phyloP scores from a whole-genome alignment of 192 early-diverging fungal species.

The Endogone sp. region DNA sequence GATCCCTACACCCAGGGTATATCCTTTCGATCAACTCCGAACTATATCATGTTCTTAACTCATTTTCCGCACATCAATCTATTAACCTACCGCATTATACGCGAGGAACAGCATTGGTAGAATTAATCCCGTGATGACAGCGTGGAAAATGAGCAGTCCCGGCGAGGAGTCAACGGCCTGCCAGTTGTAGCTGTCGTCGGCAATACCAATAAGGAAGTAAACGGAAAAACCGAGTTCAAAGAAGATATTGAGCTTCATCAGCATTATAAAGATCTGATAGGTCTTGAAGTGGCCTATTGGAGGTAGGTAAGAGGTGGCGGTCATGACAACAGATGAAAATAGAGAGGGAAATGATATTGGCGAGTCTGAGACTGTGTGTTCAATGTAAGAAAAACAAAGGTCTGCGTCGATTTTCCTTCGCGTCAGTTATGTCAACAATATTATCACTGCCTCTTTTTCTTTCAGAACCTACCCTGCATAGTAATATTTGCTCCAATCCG shows the following conservation, averaged over 20 bases:
- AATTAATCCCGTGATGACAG: background rate
- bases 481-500: background rate
- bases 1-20: background rate
- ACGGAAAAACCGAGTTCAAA: constrained; percentile 1
- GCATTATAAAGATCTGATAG: constrained; percentile 1
- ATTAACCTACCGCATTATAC: background rate
- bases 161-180: background rate
- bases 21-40: background rate
- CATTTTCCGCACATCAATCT: background rate
- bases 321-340: background rate
- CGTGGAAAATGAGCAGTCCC: background rate
- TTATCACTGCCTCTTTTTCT: background rate
- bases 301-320: background rate
- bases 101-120: background rate
- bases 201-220: background rate
- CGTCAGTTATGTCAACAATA: too few species aligned
- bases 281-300: background rate
- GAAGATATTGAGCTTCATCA: constrained; percentile 4
- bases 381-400: too few species aligned
- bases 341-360: background rate
- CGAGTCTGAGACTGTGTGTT: background rate
- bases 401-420: background rate
- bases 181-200: background rate
- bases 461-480: background rate
- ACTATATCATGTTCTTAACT: background rate